phyloP scores from a whole-genome alignment of 768 basidiomycete species.

The Mycena olivaceomarginata region DNA sequence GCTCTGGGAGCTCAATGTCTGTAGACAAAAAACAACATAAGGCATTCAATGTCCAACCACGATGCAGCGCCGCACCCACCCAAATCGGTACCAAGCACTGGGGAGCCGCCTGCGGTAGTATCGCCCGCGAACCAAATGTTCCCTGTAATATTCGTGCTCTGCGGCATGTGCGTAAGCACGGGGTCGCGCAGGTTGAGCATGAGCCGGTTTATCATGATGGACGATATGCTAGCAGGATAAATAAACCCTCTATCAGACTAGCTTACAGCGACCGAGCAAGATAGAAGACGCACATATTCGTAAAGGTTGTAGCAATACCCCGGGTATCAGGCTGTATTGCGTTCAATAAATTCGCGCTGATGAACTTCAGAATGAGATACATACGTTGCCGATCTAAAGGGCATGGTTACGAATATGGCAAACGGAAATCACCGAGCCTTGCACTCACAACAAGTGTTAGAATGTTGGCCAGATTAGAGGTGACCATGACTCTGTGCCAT shows the following conservation, averaged over 20 bases:
- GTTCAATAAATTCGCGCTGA: neutral
- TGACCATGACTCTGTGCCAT: conserved; percentile 26
- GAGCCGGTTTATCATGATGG: conserved; percentile 32
- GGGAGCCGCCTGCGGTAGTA: neutral
- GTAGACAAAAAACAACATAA: neutral
- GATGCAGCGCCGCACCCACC: neutral
- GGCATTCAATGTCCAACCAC: neutral
- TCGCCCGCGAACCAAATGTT: too few species aligned
- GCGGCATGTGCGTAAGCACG: conserved; percentile 6
- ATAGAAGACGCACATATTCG: conserved; percentile 27
- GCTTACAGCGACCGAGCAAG: neutral
- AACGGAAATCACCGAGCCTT: neutral
- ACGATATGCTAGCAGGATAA: conserved; percentile 22
- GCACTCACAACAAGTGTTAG: conserved; percentile 29
- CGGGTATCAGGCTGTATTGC: conserved; percentile 21
- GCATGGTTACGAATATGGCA: conserved; percentile 2
- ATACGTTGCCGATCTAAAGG: conserved; percentile 14
- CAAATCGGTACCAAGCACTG: conserved; percentile 5
- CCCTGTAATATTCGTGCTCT: too few species aligned
- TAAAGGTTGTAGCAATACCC: conserved; percentile 23
- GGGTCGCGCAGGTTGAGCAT: conserved; percentile 41
- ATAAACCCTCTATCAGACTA: neutral
- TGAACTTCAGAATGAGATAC: neutral
- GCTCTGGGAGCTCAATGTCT: conserved; percentile 8
- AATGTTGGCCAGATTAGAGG: conserved; percentile 21